Conservation (phyloP, 2,329 filamentous ascomycete species). For the Teratosphaeria gauchensis region DNA sequence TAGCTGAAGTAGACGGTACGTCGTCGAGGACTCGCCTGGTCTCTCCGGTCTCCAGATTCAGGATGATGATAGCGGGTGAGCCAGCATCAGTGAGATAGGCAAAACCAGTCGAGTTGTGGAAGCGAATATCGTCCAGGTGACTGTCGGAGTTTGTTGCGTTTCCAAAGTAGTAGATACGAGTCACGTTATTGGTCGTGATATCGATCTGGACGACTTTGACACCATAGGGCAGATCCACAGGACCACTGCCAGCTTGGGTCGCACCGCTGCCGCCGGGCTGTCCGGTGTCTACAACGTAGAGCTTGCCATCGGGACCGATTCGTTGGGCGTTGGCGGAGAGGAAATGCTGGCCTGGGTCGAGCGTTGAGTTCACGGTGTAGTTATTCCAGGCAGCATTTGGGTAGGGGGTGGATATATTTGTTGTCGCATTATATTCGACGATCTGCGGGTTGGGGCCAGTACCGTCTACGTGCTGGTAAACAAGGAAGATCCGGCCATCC, state of each 20-base stretch:
- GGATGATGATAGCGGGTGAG: constrained; percentile 17
- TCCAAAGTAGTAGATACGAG: constrained; percentile 26
- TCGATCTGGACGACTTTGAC: constrained; percentile 29
- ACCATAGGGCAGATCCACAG: constrained; percentile 20
- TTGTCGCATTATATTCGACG: constrained; percentile 19
- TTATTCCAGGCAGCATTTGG: constrained; percentile 25
- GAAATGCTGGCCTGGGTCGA: constrained; percentile 16
- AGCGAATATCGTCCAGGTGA: constrained; percentile 29
- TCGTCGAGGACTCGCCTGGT: constrained; percentile 21
- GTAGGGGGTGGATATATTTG: constrained; percentile 16
- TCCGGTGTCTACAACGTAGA: constrained; percentile 26
- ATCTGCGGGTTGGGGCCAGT: constrained; percentile 20
- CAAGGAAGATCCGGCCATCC: constrained; percentile 22
- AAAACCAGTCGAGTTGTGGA: constrained; percentile 18
- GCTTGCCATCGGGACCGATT: constrained; percentile 25
- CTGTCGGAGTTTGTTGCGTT: constrained; percentile 22
- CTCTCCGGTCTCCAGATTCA: constrained; percentile 18
- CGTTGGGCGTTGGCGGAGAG: constrained; percentile 22
- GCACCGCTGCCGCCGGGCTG: constrained; percentile 16
- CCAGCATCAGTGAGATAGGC: constrained; percentile 24
- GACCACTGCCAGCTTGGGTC: neutral
- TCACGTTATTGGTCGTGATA: constrained; percentile 25
- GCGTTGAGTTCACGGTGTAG: constrained; percentile 15
- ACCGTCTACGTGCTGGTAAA: constrained; percentile 23
- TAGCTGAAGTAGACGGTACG: constrained; percentile 16